Evolutionary conservation across 768 basidiomycete genomes (phyloP).

Genomic region (Leucosporidium creatinivorum): DNA sequence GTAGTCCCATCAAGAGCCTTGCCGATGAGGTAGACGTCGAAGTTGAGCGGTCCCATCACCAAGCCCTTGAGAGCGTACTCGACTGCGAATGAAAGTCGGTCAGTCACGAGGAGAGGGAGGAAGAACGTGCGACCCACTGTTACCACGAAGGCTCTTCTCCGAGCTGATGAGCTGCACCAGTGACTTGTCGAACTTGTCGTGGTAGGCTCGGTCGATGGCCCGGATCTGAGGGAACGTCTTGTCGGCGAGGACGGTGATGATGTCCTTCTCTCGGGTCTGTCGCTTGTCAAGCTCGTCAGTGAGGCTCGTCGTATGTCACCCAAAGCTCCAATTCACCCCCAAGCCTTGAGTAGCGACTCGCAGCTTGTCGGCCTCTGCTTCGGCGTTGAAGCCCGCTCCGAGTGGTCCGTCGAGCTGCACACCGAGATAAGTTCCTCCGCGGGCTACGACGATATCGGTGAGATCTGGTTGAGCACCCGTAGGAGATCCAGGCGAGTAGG

Average conservation of each 20-base stretch:
- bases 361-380: not conserved
- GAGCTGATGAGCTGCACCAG: slow-evolving; percentile 9
- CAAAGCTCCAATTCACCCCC: not conserved
- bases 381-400: slow-evolving; percentile 11
- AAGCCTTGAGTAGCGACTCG: not conserved
- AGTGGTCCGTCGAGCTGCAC: slow-evolving; percentile 16
- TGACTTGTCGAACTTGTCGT: not conserved
- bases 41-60: slow-evolving; percentile 23
- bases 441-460: not conserved
- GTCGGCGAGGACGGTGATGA: slow-evolving; percentile 6
- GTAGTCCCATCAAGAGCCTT: slow-evolving; percentile 13
- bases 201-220: slow-evolving; percentile 16
- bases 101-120: not conserved
- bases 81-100: slow-evolving; percentile 1
- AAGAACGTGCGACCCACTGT: slow-evolving; percentile 10
- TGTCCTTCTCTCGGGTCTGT: slow-evolving; percentile 17
- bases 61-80: slow-evolving; percentile 15
- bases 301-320: not conserved
- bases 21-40: slow-evolving; percentile 21
- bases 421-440: slow-evolving; percentile 21
- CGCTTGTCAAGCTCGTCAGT: not conserved
- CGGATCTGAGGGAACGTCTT: slow-evolving; percentile 19
- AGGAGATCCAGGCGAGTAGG: not conserved
- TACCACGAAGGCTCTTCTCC: slow-evolving; percentile 21
- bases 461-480: slow-evolving; percentile 17